A percentile compares a stretch with the other conserved stretches of the same genome.
Evolutionary conservation across 1,284 basidiomycete species (phyloP).

Genomic region (Acaromyces ingoldii): DNA sequence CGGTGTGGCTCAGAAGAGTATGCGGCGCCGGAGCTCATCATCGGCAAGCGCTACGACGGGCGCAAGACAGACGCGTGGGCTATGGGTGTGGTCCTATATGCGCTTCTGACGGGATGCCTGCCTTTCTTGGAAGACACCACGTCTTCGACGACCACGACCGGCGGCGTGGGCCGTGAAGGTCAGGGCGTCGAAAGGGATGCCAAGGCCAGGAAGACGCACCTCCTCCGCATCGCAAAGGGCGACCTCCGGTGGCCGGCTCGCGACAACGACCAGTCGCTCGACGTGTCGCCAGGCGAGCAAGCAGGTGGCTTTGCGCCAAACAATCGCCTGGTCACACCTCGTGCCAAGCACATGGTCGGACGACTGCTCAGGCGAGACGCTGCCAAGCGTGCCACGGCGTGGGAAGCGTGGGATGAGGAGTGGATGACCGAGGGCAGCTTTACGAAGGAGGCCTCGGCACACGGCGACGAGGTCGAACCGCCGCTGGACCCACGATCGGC

Average conservation of each 20-base stretch:
- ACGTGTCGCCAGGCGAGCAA: constrained; percentile 12
- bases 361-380: constrained; percentile 43
- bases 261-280: constrained; percentile 43
- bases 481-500: constrained; percentile 33
- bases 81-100: constrained; percentile 72
- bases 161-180: constrained; percentile 6
- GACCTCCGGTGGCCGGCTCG: constrained; percentile 51
- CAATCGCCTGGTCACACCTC: constrained; percentile 40
- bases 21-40: constrained; percentile 83
- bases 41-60: constrained; percentile 92
- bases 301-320: constrained; percentile 11
- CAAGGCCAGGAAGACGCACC: constrained; percentile 37
- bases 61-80: constrained; percentile 85
- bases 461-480: constrained; percentile 19
- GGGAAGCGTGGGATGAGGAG: constrained; percentile 45
- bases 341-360: constrained; percentile 35
- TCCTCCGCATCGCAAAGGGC: constrained; percentile 49
- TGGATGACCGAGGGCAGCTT: constrained; percentile 47
- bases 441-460: background rate
- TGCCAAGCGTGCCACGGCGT: constrained; percentile 31
- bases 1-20: constrained; percentile 87
- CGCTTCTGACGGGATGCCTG: constrained; percentile 73
- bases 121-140: constrained; percentile 54
- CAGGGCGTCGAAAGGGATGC: constrained; percentile 29
- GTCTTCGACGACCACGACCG: background rate